These are phyloP conservation scores for Fusarium sp. DNA, from an alignment of 2,329 filamentous ascomycete genomes.

Conservation along the genomic window DNA sequence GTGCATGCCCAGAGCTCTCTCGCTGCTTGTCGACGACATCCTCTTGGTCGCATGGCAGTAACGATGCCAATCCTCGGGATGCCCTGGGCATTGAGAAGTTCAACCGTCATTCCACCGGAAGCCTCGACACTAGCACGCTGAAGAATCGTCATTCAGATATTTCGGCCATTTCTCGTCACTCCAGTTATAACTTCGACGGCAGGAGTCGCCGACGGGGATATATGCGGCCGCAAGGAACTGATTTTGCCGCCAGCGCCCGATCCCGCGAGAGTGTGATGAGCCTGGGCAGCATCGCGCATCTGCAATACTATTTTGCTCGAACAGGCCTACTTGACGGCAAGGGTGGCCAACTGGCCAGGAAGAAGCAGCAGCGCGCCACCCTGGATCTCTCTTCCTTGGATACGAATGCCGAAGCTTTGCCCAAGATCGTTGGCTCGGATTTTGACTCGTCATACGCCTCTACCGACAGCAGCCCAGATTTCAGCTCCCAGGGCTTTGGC, in stretches of 20 bases:
- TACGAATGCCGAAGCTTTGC: slow-evolving; percentile 41
- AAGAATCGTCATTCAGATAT: slow-evolving; percentile 57
- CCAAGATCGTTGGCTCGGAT: slow-evolving; percentile 58
- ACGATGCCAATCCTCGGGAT: slow-evolving; percentile 60
- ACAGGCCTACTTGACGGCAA: slow-evolving; percentile 95
- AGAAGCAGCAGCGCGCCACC: slow-evolving; percentile 68
- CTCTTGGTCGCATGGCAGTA: slow-evolving; percentile 65
- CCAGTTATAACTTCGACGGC: slow-evolving; percentile 56
- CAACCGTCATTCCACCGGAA: slow-evolving; percentile 72
- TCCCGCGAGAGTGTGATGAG: slow-evolving; percentile 96
- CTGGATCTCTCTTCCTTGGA: slow-evolving; percentile 67
- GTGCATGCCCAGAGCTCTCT: slow-evolving; percentile 66
- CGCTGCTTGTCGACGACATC: slow-evolving; percentile 73
- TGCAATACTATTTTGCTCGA: slow-evolving; percentile 98
- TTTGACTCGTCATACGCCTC: slow-evolving; percentile 69
- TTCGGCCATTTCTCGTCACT: slow-evolving; percentile 50
- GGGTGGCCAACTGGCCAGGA: slow-evolving; percentile 83
- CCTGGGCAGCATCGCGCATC: slow-evolving; percentile 92
- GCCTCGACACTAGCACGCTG: slow-evolving; percentile 65
- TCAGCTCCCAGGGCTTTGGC: slow-evolving; percentile 53
- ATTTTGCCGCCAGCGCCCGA: slow-evolving; percentile 90
- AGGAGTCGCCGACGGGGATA: slow-evolving; percentile 76
- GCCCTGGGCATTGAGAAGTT: slow-evolving; percentile 65
- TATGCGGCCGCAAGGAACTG: slow-evolving; percentile 85
- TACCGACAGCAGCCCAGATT: slow-evolving; percentile 68